Evolutionary conservation across 2,329 filamentous ascomycete species (phyloP).

Genomic region (Dryadomyces quercus-mongolicae): DNA sequence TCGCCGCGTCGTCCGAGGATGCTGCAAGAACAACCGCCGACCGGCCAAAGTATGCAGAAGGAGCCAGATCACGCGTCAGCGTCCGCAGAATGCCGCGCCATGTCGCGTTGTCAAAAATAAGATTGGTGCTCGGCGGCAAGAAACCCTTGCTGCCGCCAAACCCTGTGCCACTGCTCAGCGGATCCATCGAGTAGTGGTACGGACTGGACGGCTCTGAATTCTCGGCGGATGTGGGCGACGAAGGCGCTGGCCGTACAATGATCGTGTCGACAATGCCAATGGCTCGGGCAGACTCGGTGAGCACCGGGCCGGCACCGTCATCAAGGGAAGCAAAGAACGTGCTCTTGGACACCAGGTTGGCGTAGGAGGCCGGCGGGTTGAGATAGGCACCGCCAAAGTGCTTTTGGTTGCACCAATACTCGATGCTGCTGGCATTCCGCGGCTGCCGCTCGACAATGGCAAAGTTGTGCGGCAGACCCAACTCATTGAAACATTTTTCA

Average conservation of each 20-base stretch:
- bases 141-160: constrained; percentile 14
- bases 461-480: constrained; percentile 78
- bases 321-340: constrained; percentile 39
- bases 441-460: constrained; percentile 60
- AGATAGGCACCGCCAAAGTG: constrained; percentile 76
- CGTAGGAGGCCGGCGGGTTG: constrained; percentile 55
- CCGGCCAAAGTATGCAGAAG: constrained; percentile 66
- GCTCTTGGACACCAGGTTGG: constrained; percentile 43
- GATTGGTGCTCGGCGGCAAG: constrained; percentile 35
- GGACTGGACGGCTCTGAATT: constrained; percentile 37
- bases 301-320: constrained; percentile 37
- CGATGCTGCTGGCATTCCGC: constrained; percentile 52
- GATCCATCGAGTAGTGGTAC: constrained; percentile 21
- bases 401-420: constrained; percentile 58
- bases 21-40: constrained; percentile 66
- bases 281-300: constrained; percentile 65
- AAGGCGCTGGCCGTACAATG: constrained; percentile 43
- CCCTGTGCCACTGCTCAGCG: constrained; percentile 2
- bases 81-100: constrained; percentile 81
- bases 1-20: constrained; percentile 62
- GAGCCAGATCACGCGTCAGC: constrained; percentile 68
- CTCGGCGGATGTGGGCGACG: constrained; percentile 30
- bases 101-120: constrained; percentile 70
- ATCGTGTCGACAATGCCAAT: constrained; percentile 80
- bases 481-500: constrained; percentile 70